Percentiles rank a stretch among this genome's conserved stretches.
These are phyloP conservation scores for Sporothrix inflata DNA, from an alignment of 2,329 filamentous ascomycete species.

Conservation along the genomic window DNA sequence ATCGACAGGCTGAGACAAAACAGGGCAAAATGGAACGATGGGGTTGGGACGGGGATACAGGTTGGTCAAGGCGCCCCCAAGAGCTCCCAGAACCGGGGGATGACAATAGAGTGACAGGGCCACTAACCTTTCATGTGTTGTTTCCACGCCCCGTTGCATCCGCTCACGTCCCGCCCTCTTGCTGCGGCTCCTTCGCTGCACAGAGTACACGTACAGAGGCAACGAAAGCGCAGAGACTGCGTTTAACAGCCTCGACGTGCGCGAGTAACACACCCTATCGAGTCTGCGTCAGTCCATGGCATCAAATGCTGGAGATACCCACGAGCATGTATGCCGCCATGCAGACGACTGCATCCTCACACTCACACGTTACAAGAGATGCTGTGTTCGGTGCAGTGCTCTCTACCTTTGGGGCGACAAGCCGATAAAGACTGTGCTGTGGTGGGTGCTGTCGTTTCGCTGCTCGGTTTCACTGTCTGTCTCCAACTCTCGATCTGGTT, in stretches of 20 bases:
- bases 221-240: background rate
- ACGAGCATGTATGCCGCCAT: background rate
- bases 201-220: background rate
- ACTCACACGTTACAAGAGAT: constrained; percentile 2
- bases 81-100: constrained; percentile 1
- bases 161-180: constrained; percentile 9
- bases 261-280: constrained; percentile 5
- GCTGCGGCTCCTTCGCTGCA: constrained; percentile 7
- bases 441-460: background rate
- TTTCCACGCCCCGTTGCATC: constrained; percentile 25
- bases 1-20: constrained; percentile 10
- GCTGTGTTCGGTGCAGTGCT: background rate
- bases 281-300: constrained; percentile 15
- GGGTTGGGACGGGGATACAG: background rate
- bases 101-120: background rate
- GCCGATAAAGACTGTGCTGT: background rate
- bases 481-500: background rate
- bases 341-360: background rate
- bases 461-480: background rate
- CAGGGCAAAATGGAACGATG: constrained; percentile 15
- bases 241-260: constrained; percentile 1
- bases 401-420: too few species aligned
- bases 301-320: background rate
- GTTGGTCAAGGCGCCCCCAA: constrained; percentile 13
- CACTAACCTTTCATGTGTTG: constrained; percentile 8